Evolutionary conservation across 1,284 basidiomycete genomes (phyloP).

Genomic region (Grifola frondosa): DNA sequence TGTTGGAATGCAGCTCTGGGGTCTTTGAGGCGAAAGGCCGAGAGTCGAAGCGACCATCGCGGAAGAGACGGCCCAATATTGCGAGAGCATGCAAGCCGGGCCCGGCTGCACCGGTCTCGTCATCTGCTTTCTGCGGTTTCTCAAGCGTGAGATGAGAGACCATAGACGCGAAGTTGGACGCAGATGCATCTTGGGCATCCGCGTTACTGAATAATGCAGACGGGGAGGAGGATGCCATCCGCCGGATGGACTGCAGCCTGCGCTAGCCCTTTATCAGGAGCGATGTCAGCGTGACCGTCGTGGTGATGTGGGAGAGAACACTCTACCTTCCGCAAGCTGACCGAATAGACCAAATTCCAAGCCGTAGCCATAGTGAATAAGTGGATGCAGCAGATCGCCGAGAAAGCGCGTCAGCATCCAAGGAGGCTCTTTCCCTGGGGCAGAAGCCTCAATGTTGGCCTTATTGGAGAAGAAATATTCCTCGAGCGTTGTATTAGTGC

Average conservation of each 20-base stretch:
- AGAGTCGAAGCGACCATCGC: conserved; percentile 27
- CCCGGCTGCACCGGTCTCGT: conserved; percentile 31
- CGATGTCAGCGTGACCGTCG: background rate
- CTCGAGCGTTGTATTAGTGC: conserved; percentile 42
- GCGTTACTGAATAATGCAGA: conserved; percentile 10
- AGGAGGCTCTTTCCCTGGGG: conserved; percentile 22
- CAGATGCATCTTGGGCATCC: background rate
- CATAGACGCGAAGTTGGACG: no score
- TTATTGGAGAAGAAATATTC: conserved; percentile 51
- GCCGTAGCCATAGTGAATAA: conserved; percentile 62
- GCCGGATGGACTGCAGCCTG: conserved; percentile 25
- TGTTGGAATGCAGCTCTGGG: conserved; percentile 16
- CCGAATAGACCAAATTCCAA: conserved; percentile 59
- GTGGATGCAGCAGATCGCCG: conserved; percentile 54
- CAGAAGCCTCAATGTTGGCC: conserved; percentile 38
- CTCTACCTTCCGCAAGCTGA: conserved; percentile 56
- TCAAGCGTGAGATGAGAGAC: no score
- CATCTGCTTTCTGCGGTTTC: background rate
- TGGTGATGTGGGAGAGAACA: background rate
- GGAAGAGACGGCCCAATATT: conserved; percentile 35
- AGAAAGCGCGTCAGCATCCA: conserved; percentile 56
- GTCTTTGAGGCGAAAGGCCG: conserved; percentile 9
- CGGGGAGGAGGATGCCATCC: conserved; percentile 18
- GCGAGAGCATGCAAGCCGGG: conserved; percentile 22
- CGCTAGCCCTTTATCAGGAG: conserved; percentile 34